Conservation (phyloP, 1,139 yeast genomes). For the Suhomyces yuchorum region DNA sequence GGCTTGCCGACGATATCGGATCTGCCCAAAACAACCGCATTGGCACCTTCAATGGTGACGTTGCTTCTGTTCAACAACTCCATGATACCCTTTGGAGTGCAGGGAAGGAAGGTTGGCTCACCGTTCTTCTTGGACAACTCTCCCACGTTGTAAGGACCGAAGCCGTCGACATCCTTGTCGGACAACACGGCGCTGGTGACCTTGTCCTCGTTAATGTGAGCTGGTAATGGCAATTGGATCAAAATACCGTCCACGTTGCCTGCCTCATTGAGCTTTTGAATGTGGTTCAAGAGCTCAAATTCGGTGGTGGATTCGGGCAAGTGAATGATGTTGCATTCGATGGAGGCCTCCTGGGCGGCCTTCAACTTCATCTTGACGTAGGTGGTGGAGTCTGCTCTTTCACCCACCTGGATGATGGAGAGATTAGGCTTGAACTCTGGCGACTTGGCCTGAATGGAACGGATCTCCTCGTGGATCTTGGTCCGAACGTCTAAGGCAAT, state of each 20-base stretch:
- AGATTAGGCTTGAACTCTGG: constrained; percentile 73
- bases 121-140: constrained; percentile 92
- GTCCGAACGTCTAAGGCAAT: constrained; percentile 60
- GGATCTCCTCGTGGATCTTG: constrained; percentile 56
- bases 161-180: constrained; percentile 94
- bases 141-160: constrained; percentile 87
- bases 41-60: constrained; percentile 68
- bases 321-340: constrained; percentile 67
- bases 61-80: constrained; percentile 66
- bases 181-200: constrained; percentile 77
- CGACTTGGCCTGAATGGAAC: constrained; percentile 52
- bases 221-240: constrained; percentile 89
- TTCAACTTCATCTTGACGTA: constrained; percentile 92
- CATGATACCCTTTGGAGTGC: constrained; percentile 96
- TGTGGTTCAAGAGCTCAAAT: constrained; percentile 57
- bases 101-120: constrained; percentile 81
- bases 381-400: constrained; percentile 88
- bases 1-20: constrained; percentile 86
- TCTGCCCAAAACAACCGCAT: constrained; percentile 78
- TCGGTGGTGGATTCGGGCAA: constrained; percentile 65
- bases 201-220: constrained; percentile 73
- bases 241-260: constrained; percentile 80
- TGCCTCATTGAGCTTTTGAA: constrained; percentile 67
- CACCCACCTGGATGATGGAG: constrained; percentile 88
- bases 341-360: constrained; percentile 86